phyloP scores from a whole-genome alignment of 352 stramenopile genomes.

The Pythium diclinum region DNA sequence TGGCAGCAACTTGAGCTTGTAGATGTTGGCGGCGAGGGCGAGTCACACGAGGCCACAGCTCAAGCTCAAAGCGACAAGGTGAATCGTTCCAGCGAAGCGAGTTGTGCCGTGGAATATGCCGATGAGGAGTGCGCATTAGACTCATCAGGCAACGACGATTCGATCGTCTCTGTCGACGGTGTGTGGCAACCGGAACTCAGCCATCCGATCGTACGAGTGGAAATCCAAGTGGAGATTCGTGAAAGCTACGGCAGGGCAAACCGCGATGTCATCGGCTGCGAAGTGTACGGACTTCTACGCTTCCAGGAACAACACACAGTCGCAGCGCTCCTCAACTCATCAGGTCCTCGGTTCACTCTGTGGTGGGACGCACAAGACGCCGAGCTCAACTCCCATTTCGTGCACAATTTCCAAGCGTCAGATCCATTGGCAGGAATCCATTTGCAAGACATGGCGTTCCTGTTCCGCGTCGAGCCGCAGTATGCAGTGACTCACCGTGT shows the following conservation, averaged over 20 bases:
- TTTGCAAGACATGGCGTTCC: background rate
- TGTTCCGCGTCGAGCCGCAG: constrained; percentile 19
- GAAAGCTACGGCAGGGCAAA: background rate
- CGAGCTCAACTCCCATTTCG: constrained; percentile 46
- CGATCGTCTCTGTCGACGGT: background rate
- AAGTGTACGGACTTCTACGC: constrained; percentile 38
- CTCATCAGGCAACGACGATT: background rate
- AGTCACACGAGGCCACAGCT: background rate
- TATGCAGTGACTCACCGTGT: background rate
- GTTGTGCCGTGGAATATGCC: too few species aligned
- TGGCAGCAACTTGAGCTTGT: constrained; percentile 20
- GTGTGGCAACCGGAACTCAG: background rate
- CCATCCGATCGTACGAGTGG: constrained; percentile 6
- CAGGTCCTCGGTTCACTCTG: constrained; percentile 36
- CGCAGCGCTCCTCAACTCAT: background rate
- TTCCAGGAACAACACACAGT: constrained; percentile 3
- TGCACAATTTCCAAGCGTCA: constrained; percentile 29
- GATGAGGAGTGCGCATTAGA: background rate
- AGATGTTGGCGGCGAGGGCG: background rate
- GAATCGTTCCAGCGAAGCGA: background rate
- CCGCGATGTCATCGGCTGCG: constrained; percentile 30
- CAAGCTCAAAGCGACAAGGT: background rate
- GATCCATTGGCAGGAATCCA: constrained; percentile 5
- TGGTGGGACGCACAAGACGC: constrained; percentile 51
- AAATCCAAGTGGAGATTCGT: constrained; percentile 21